phyloP scores from a whole-genome alignment of 2,329 filamentous ascomycete species.

The Aspergillus puulaauensis region DNA sequence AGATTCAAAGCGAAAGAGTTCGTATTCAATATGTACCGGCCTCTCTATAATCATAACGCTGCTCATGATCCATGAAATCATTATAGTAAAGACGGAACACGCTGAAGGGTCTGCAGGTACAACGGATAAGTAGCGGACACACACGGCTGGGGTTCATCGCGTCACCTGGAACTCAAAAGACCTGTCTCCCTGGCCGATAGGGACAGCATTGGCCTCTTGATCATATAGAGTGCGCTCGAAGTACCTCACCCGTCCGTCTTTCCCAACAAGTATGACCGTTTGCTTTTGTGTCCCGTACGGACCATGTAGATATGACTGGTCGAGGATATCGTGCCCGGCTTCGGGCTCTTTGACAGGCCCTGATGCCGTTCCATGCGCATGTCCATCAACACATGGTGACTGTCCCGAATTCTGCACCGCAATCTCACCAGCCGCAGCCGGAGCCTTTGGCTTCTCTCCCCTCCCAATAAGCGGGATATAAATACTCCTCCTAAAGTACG shows the following conservation, averaged over 20 bases:
- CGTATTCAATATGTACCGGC: neutral
- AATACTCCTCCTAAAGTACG: slow-evolving; percentile 59
- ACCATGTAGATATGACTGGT: slow-evolving; percentile 42
- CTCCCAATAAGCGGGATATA: slow-evolving; percentile 59
- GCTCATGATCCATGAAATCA: slow-evolving; percentile 1
- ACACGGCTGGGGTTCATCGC: neutral
- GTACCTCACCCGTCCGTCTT: slow-evolving; percentile 58
- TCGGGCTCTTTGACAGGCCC: slow-evolving; percentile 7
- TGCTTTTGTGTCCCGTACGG: slow-evolving; percentile 67
- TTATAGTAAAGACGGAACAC: neutral
- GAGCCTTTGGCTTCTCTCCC: slow-evolving; percentile 37
- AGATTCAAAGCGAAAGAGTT: neutral
- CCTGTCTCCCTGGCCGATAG: slow-evolving; percentile 13
- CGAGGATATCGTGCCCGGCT: slow-evolving; percentile 23
- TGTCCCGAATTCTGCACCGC: neutral
- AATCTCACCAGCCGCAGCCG: neutral
- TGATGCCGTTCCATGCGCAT: neutral
- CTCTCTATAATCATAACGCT: neutral
- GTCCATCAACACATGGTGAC: neutral
- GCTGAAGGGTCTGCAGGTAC: neutral
- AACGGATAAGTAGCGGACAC: neutral
- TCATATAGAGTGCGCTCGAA: slow-evolving; percentile 63
- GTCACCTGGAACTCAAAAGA: slow-evolving; percentile 15
- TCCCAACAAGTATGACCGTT: slow-evolving; percentile 58
- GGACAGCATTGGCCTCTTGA: slow-evolving; percentile 48